phyloP scores from a whole-genome alignment of 495 filamentous ascomycete genomes.

The Daldinia decipiens region DNA sequence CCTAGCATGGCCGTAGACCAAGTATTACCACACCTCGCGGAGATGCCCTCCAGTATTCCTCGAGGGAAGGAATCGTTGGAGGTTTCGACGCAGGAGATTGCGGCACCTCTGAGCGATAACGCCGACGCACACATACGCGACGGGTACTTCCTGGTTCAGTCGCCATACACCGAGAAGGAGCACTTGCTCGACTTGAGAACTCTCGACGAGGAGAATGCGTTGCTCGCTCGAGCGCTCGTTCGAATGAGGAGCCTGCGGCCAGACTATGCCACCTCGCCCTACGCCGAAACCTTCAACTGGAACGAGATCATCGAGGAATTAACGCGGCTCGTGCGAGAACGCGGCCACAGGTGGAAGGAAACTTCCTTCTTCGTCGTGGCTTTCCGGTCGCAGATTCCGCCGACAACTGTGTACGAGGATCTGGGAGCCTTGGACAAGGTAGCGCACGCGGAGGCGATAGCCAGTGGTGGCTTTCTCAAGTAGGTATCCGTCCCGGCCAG shows the following conservation, averaged over 20 bases:
- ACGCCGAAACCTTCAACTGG: slow-evolving; percentile 84
- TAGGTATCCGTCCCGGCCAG: slow-evolving; percentile 48
- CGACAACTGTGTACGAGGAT: slow-evolving; percentile 67
- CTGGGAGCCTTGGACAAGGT: slow-evolving; percentile 75
- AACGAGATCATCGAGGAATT: slow-evolving; percentile 66
- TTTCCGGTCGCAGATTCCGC: slow-evolving; percentile 76
- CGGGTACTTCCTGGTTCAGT: slow-evolving; percentile 67
- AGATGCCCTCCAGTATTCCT: slow-evolving; percentile 5
- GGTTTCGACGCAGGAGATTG: slow-evolving; percentile 34
- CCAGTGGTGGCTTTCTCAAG: slow-evolving; percentile 85
- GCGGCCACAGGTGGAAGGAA: slow-evolving; percentile 67
- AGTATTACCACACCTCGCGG: slow-evolving; percentile 31
- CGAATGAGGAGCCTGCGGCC: slow-evolving; percentile 66
- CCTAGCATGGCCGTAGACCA: slow-evolving; percentile 38
- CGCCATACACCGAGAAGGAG: slow-evolving; percentile 73
- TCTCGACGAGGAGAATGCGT: slow-evolving; percentile 69
- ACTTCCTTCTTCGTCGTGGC: slow-evolving; percentile 82
- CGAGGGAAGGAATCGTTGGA: slow-evolving; percentile 33
- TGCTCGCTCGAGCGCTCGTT: slow-evolving; percentile 77
- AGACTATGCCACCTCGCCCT: slow-evolving; percentile 81
- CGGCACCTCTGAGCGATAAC: not conserved
- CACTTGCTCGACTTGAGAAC: slow-evolving; percentile 77
- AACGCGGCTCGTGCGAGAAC: slow-evolving; percentile 54
- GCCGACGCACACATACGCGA: slow-evolving; percentile 29
- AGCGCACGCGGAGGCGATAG: slow-evolving; percentile 79